These are phyloP conservation scores for Talaromyces piceae DNA, from an alignment of 2,329 filamentous ascomycete genomes.

Conservation along the genomic window DNA sequence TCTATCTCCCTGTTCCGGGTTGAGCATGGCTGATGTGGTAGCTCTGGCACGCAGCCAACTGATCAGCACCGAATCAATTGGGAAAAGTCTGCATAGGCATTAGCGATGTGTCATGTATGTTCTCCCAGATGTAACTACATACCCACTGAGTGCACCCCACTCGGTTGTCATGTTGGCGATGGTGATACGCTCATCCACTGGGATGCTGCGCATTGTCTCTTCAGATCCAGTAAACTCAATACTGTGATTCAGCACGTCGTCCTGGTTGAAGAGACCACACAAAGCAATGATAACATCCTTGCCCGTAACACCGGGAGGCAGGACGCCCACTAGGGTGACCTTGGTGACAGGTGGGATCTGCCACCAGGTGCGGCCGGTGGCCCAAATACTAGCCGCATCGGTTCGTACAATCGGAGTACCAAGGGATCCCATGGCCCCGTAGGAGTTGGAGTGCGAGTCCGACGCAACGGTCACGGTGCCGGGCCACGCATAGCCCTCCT, in stretches of 20 bases:
- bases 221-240: conserved; percentile 81
- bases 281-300: conserved; percentile 93
- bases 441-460: conserved; percentile 66
- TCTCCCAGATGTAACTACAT: background rate
- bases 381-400: conserved; percentile 80
- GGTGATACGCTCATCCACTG: conserved; percentile 65
- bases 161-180: conserved; percentile 72
- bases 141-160: conserved; percentile 64
- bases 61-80: conserved; percentile 65
- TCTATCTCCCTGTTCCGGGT: conserved; percentile 40
- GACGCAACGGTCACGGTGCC: conserved; percentile 74
- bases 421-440: conserved; percentile 69
- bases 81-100: conserved; percentile 50
- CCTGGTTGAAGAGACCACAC: conserved; percentile 75
- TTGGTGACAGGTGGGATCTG: conserved; percentile 78
- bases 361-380: conserved; percentile 78
- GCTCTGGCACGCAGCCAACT: conserved; percentile 72
- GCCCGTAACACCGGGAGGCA: conserved; percentile 75
- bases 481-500: conserved; percentile 79
- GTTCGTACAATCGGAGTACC: conserved; percentile 80
- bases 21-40: conserved; percentile 58
- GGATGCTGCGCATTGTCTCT: conserved; percentile 65
- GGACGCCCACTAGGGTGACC: conserved; percentile 65
- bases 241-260: conserved; percentile 83
- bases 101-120: background rate